Percentiles rank a stretch among this genome's conserved stretches.
phyloP scores from a whole-genome alignment of 768 basidiomycete genomes.

The Amanita inopinata region DNA sequence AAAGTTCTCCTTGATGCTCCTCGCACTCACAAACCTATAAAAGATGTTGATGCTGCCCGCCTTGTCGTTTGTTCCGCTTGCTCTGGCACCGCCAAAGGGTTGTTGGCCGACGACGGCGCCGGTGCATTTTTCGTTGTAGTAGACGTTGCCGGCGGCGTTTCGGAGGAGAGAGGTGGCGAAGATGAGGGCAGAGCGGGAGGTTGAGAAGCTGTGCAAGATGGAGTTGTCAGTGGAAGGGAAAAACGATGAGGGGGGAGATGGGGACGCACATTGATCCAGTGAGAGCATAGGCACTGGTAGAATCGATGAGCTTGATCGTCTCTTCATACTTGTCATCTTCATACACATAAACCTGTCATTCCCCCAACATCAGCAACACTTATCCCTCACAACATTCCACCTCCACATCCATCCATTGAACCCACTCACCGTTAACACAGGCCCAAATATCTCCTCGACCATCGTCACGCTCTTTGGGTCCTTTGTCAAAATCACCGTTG shows the following conservation, averaged over 20 bases:
- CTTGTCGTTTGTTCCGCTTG: conserved; percentile 96
- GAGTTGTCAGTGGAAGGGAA: conserved; percentile 9
- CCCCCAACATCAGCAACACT: conserved; percentile 2
- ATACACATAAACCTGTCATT: conserved; percentile 87
- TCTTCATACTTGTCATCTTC: conserved; percentile 81
- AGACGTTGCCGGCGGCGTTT: conserved; percentile 91
- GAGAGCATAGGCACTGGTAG: conserved; percentile 78
- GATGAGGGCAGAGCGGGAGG: conserved; percentile 73
- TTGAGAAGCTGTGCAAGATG: conserved; percentile 55
- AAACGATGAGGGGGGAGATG: background rate
- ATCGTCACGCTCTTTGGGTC: conserved; percentile 87
- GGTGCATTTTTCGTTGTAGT: conserved; percentile 98
- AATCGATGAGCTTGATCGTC: conserved; percentile 80
- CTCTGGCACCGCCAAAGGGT: conserved; percentile 92
- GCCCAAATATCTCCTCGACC: conserved; percentile 95
- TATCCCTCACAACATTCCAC: background rate
- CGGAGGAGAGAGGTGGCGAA: conserved; percentile 75
- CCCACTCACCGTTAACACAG: conserved; percentile 73
- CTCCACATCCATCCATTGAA: background rate
- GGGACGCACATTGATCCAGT: conserved; percentile 84
- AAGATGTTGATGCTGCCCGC: conserved; percentile 70
- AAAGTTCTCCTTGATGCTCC: conserved; percentile 98
- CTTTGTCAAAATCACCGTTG: conserved; percentile 88
- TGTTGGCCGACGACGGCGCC: conserved; percentile 97
- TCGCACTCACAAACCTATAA: conserved; percentile 73